Percentiles rank a stretch among this genome's conserved stretches.
phyloP scores from a whole-genome alignment of 768 basidiomycete genomes.

The Crucibulum laeve region DNA sequence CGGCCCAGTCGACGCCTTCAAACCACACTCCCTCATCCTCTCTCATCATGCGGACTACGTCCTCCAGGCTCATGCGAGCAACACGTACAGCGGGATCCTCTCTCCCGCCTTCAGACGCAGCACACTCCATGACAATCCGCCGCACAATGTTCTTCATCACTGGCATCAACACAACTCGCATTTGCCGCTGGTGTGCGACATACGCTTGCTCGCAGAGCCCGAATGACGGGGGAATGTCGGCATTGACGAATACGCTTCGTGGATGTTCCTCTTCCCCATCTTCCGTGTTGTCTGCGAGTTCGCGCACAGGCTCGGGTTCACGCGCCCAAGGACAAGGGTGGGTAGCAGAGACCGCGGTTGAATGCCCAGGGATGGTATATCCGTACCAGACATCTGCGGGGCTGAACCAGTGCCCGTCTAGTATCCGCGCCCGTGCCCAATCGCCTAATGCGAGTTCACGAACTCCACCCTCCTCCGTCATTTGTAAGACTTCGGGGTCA shows the following conservation, averaged over 20 bases:
- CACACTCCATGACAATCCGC: constrained; percentile 60
- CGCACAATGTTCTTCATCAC: constrained; percentile 69
- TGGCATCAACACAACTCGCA: constrained; percentile 57
- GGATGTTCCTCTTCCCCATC: constrained; percentile 43
- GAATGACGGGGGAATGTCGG: constrained; percentile 56
- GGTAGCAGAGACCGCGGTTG: constrained; percentile 29
- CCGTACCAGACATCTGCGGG: constrained; percentile 70
- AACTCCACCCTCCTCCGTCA: constrained; percentile 37
- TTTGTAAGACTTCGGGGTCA: constrained; percentile 35
- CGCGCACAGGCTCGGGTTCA: constrained; percentile 19
- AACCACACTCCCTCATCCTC: constrained; percentile 68
- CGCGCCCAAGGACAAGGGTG: constrained; percentile 67
- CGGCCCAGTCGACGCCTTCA: constrained; percentile 68
- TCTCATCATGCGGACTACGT: constrained; percentile 52
- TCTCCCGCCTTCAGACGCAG: constrained; percentile 26
- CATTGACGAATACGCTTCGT: constrained; percentile 36
- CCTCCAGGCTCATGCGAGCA: constrained; percentile 53
- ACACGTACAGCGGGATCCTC: constrained; percentile 57
- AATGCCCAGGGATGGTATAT: constrained; percentile 31
- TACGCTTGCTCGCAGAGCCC: constrained; percentile 63
- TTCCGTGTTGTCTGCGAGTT: constrained; percentile 12
- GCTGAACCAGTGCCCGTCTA: constrained; percentile 74
- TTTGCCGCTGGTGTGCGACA: constrained; percentile 50
- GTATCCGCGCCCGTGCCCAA: constrained; percentile 66
- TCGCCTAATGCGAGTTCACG: constrained; percentile 60